Evolutionary conservation across 441 rosid genomes (phyloP), one percentile per base, ranked within the genome.

Genomic region (Kokia cookei): DNA sequence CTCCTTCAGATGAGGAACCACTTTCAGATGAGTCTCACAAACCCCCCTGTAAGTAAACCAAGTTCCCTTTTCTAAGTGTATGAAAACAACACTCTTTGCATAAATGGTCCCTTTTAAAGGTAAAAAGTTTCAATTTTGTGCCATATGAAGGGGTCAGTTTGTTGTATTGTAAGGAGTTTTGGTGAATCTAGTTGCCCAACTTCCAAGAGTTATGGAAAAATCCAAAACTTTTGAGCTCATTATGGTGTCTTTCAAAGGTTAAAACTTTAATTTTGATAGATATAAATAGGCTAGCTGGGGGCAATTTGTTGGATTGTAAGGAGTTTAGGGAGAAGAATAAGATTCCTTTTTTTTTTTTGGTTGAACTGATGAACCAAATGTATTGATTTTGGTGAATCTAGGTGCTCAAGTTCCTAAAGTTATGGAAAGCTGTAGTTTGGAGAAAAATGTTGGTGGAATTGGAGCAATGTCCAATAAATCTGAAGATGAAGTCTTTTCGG

Each of bases 401-500:
- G 80, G 45, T 76, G 12, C 72, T 26, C 54, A 60, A 91, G 97
- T 87, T 84, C 88, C 85, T 32, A 83, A 59, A 45, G 63, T 62
- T 72, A 51, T 76, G 83, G 87, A 73, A 68, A 87, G 79, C 58
- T 69, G 74, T 73, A 53, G 22, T 45, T 35, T 27, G 59, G 86
- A 75, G 75, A 77, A 37, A 72, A 76, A 65, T 42, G 77, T 80
- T 76, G 82, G 71, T 79, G 89, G 72, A 76, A 64, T 60, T 37
- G 86, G 86, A 26, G 79, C 76, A 22, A 73, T 79, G 19, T 76
- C 84, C 24, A 73, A 15, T 62, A 84, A 80, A 79, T 81, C 80
- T 27, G 93, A 88, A 73, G 87, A 88, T 70, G 96, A 90, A 6
- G 83, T 82, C 14, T 92, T 88, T 75, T 65, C 90, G 0, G 97